Evolutionary conservation across 169 alveolate species (phyloP).

Genomic region (Plasmodium knowlesi): DNA sequence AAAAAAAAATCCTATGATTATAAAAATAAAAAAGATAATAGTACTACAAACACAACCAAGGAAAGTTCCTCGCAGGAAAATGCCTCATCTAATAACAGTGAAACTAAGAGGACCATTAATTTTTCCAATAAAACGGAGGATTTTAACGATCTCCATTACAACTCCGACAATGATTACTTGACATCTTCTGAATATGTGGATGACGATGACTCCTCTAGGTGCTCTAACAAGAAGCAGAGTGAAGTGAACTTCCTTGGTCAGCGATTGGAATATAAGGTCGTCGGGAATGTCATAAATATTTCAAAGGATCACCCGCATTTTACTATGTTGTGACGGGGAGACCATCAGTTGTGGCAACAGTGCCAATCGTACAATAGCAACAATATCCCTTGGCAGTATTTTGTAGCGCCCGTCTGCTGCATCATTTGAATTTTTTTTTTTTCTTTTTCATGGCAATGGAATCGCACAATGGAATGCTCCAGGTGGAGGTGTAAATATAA

Average conservation of each 20-base stretch:
- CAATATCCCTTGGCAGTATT: not conserved
- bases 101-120: conserved; percentile 42
- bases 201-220: conserved; percentile 30
- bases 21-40: conserved; percentile 37
- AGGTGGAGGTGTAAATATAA: not conserved
- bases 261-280: conserved; percentile 48
- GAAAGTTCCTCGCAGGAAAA: conserved; percentile 61
- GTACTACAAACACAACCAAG: conserved; percentile 37
- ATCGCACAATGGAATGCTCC: not conserved
- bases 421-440: not conserved
- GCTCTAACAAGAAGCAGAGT: conserved; percentile 28
- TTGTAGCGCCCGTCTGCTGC: not conserved
- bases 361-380: too few relatives aligned
- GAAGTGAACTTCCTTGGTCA: conserved; percentile 53
- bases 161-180: conserved; percentile 49
- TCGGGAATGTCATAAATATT: conserved; percentile 32
- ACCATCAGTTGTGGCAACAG: not conserved
- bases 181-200: conserved; percentile 60
- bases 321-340: conserved; percentile 23
- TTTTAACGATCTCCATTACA: conserved; percentile 42
- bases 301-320: conserved; percentile 46
- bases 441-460: not conserved
- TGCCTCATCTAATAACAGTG: conserved; percentile 66
- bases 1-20: conserved; percentile 23
- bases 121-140: conserved; percentile 55